Percentiles rank a stretch among this genome's conserved stretches.
Evolutionary conservation across 306 rosid species (phyloP).

Genomic region (Rubus parviflorus): DNA sequence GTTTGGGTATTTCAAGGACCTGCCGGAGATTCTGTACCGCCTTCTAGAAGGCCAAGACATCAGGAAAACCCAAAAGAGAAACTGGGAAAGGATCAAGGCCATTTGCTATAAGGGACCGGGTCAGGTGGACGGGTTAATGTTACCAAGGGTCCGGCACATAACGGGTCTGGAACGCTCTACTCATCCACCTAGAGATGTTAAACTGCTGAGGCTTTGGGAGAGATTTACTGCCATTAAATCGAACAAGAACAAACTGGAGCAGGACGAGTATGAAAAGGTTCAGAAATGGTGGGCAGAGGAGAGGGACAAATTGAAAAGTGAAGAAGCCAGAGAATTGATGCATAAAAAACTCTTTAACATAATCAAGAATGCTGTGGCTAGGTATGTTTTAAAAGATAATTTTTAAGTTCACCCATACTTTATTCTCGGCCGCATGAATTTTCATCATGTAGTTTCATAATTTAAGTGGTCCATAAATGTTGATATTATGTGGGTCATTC

Average conservation of each 20-base stretch:
- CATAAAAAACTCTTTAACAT: not conserved
- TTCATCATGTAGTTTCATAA: not conserved
- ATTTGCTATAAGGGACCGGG: not conserved
- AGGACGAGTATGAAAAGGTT: not conserved
- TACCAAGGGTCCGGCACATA: not conserved
- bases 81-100: slow-evolving; percentile 25
- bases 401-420: not conserved
- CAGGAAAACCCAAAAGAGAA: slow-evolving; percentile 22
- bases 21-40: slow-evolving; percentile 63
- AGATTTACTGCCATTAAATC: not conserved
- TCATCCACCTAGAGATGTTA: not conserved
- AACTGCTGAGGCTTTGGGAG: not conserved
- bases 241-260: not conserved
- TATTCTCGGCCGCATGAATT: not conserved
- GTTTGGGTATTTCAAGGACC: slow-evolving; percentile 69
- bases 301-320: slow-evolving; percentile 20
- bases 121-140: not conserved
- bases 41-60: slow-evolving; percentile 45
- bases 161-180: not conserved
- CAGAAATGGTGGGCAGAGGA: not conserved
- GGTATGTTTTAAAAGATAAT: not conserved
- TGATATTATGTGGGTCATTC: too few species aligned
- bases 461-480: not conserved
- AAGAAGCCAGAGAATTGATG: not conserved
- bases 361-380: not conserved